Evolutionary conservation across 371 early-diverging fungal species (phyloP).

Genomic region (Zychaea mexicana): DNA sequence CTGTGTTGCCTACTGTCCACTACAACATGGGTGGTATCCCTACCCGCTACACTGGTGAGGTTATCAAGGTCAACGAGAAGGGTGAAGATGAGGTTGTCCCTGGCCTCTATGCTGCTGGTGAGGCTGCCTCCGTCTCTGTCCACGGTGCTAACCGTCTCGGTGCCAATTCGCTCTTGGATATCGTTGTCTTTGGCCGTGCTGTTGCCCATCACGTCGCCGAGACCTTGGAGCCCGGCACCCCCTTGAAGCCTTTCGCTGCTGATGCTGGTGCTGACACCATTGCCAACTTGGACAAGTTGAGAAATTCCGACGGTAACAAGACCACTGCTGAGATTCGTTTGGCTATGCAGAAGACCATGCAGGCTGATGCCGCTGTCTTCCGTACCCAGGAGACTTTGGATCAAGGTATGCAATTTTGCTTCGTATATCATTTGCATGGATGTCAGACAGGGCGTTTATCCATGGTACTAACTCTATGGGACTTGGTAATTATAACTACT

Average conservation of each 20-base stretch:
- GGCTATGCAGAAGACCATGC: conserved; percentile 98
- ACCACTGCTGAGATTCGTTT: conserved; percentile 90
- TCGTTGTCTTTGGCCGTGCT: conserved; percentile 97
- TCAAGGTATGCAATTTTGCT: conserved; percentile 59
- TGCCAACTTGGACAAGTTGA: conserved; percentile 91
- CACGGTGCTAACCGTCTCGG: conserved; percentile 99
- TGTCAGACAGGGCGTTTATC: too few relatives aligned
- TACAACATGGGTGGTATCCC: conserved; percentile 99
- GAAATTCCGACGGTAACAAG: conserved; percentile 79
- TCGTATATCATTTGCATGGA: not conserved
- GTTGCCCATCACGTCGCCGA: conserved; percentile 94
- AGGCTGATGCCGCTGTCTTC: conserved; percentile 97
- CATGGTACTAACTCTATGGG: too few relatives aligned
- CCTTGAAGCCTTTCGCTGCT: conserved; percentile 80
- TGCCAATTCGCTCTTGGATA: conserved; percentile 96
- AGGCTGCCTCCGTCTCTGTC: conserved; percentile 92
- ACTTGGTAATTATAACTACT: conserved; percentile 1
- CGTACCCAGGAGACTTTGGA: conserved; percentile 90
- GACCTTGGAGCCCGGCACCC: conserved; percentile 83
- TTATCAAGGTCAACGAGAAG: conserved; percentile 72
- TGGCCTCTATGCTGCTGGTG: conserved; percentile 96
- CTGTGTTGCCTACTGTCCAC: conserved; percentile 98
- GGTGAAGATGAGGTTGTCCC: conserved; percentile 85
- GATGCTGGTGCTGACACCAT: conserved; percentile 89
- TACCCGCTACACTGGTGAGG: conserved; percentile 96